Conservation (phyloP, 768 basidiomycete genomes). For the Gloeophyllum trabeum region DNA sequence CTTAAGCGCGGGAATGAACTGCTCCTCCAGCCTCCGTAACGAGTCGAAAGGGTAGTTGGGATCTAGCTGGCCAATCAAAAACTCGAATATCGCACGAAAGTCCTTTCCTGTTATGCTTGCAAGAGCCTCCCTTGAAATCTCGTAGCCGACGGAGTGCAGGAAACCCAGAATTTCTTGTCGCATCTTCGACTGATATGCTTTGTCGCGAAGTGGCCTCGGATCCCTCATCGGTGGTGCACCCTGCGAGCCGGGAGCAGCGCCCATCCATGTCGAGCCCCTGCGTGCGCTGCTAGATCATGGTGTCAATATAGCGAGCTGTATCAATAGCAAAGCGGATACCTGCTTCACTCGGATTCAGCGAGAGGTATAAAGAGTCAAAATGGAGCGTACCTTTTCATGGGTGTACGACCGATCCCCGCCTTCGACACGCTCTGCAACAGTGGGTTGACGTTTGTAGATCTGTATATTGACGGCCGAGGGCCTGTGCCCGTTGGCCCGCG, state of each 20-base stretch:
- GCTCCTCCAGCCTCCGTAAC: slow-evolving; percentile 63
- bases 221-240: slow-evolving; percentile 57
- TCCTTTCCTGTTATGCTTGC: slow-evolving; percentile 78
- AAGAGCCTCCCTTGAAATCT: slow-evolving; percentile 57
- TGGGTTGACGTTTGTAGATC: slow-evolving; percentile 59
- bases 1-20: slow-evolving; percentile 66
- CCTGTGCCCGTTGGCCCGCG: slow-evolving; percentile 36
- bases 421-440: slow-evolving; percentile 63
- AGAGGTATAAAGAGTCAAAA: slow-evolving; percentile 1
- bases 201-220: slow-evolving; percentile 67
- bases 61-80: slow-evolving; percentile 63
- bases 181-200: slow-evolving; percentile 63
- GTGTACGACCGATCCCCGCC: slow-evolving; percentile 57
- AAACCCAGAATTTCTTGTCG: slow-evolving; percentile 67
- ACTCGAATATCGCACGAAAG: slow-evolving; percentile 76
- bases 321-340: too few relatives aligned
- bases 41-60: slow-evolving; percentile 49
- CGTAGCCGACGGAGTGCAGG: slow-evolving; percentile 53
- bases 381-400: slow-evolving; percentile 56
- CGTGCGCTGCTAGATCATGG: slow-evolving; percentile 35
- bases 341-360: too few relatives aligned
- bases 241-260: slow-evolving; percentile 32
- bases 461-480: slow-evolving; percentile 49
- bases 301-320: too few relatives aligned
- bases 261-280: slow-evolving; percentile 66